Evolutionary conservation across 2,329 filamentous ascomycete genomes (phyloP).

Genomic region (Epichloe hybrida): DNA sequence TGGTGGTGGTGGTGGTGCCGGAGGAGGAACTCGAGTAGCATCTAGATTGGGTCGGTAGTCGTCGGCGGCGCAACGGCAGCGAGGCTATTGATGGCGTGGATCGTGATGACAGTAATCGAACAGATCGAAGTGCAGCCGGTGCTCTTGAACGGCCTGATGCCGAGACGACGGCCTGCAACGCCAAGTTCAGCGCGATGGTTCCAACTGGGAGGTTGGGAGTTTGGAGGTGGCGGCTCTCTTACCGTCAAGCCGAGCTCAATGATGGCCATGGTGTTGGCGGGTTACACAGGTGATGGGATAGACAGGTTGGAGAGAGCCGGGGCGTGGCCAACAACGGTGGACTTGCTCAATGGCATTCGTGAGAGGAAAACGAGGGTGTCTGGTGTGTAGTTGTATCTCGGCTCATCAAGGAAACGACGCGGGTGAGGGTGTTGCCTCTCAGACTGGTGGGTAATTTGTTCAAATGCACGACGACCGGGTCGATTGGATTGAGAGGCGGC

Average conservation of each 20-base stretch:
- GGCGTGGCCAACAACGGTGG: background rate
- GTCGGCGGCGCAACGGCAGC: slow-evolving; percentile 3
- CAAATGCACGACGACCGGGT: no score
- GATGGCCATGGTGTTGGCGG: slow-evolving; percentile 2
- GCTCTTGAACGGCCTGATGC: slow-evolving; percentile 8
- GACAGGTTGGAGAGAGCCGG: background rate
- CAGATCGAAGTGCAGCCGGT: slow-evolving; percentile 10
- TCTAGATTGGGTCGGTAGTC: slow-evolving; percentile 1
- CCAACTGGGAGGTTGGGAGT: background rate
- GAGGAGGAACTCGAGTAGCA: slow-evolving; percentile 3
- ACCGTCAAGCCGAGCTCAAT: slow-evolving; percentile 7
- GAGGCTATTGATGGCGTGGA: slow-evolving; percentile 3
- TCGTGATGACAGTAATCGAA: slow-evolving; percentile 6
- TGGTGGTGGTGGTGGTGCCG: background rate
- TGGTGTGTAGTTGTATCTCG: no score
- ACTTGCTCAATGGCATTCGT: no score
- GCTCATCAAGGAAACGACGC: no score
- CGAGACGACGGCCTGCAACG: slow-evolving; percentile 2
- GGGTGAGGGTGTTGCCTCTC: no score
- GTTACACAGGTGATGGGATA: background rate
- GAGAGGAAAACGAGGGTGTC: no score
- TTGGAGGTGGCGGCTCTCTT: background rate
- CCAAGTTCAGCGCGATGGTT: background rate
- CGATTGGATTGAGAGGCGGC: no score
- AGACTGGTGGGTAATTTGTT: no score